A percentile compares a stretch with the other conserved stretches of the same genome.
Evolutionary conservation across 768 basidiomycete species (phyloP).

Genomic region (Xerocomus potaroensis): DNA sequence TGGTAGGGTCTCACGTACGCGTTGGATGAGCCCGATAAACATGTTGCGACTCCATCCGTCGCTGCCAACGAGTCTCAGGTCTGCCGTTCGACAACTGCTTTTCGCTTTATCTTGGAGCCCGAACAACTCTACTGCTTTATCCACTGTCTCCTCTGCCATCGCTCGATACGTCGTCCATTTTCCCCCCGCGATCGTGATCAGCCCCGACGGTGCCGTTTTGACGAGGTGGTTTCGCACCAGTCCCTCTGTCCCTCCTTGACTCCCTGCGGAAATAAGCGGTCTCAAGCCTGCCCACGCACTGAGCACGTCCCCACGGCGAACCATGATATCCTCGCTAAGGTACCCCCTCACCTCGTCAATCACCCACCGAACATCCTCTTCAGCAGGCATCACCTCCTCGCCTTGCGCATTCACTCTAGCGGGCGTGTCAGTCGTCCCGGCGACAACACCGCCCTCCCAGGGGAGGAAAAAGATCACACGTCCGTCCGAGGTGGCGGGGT

Average conservation of each 20-base stretch:
- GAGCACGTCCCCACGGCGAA: conserved; percentile 90
- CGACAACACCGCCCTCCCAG: conserved; percentile 97
- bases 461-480: conserved; percentile 99
- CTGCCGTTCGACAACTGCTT: conserved; percentile 72
- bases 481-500: conserved; percentile 93
- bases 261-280: conserved; percentile 83
- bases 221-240: conserved; percentile 94
- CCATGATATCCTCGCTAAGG: conserved; percentile 87
- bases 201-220: conserved; percentile 69
- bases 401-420: conserved; percentile 52
- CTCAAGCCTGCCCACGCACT: conserved; percentile 93
- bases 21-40: conserved; percentile 94
- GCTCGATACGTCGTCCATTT: conserved; percentile 99
- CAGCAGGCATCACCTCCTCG: conserved; percentile 72
- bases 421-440: conserved; percentile 91
- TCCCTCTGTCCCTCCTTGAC: conserved; percentile 71
- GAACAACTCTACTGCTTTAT: conserved; percentile 79
- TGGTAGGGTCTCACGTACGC: conserved; percentile 51
- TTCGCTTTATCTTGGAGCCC: conserved; percentile 50
- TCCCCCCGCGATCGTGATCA: conserved; percentile 93
- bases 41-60: conserved; percentile 95
- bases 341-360: conserved; percentile 90
- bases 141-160: conserved; percentile 95
- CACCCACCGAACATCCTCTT: conserved; percentile 97
- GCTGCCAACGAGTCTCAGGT: conserved; percentile 80